These are phyloP conservation scores for Fraxinus anomala DNA, from an alignment of 257 asterid species.

Conservation along the genomic window DNA sequence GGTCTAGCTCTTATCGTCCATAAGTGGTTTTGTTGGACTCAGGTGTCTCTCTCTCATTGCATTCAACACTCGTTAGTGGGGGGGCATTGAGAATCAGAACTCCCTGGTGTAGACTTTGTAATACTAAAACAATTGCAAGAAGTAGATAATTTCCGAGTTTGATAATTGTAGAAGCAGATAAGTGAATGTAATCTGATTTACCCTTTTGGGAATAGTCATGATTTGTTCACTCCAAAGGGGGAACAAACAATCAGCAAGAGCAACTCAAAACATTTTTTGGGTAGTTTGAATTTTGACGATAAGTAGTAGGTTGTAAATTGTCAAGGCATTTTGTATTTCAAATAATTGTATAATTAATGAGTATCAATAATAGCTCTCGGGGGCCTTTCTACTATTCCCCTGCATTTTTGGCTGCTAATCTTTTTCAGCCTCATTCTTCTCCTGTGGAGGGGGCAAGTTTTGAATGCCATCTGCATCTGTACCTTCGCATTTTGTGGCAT, in stretches of 20 bases:
- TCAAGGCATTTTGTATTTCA: slow-evolving; percentile 34
- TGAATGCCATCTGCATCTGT: neutral
- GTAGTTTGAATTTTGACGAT: slow-evolving; percentile 44
- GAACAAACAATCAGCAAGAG: slow-evolving; percentile 26
- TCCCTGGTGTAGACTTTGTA: slow-evolving; percentile 31
- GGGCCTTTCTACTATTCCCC: neutral
- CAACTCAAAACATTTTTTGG: slow-evolving; percentile 44
- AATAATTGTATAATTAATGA: slow-evolving; percentile 32
- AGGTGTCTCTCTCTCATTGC: neutral
- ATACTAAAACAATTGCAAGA: slow-evolving; percentile 33
- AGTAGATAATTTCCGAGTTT: slow-evolving; percentile 26
- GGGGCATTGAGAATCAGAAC: neutral
- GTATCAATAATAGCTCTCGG: slow-evolving; percentile 27
- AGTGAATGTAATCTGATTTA: slow-evolving; percentile 27
- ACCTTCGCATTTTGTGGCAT: neutral
- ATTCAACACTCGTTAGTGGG: slow-evolving; percentile 4
- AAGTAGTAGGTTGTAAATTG: slow-evolving; percentile 37
- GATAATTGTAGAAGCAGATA: slow-evolving; percentile 33
- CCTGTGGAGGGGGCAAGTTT: neutral
- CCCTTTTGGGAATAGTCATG: slow-evolving; percentile 23
- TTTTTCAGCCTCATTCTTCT: neutral
- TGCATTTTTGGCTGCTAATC: neutral
- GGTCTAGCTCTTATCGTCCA: slow-evolving; percentile 41
- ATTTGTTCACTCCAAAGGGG: slow-evolving; percentile 30
- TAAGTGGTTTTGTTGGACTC: slow-evolving; percentile 10